phyloP scores from a whole-genome alignment of 192 early-diverging fungal genomes.

The Podila verticillata region DNA sequence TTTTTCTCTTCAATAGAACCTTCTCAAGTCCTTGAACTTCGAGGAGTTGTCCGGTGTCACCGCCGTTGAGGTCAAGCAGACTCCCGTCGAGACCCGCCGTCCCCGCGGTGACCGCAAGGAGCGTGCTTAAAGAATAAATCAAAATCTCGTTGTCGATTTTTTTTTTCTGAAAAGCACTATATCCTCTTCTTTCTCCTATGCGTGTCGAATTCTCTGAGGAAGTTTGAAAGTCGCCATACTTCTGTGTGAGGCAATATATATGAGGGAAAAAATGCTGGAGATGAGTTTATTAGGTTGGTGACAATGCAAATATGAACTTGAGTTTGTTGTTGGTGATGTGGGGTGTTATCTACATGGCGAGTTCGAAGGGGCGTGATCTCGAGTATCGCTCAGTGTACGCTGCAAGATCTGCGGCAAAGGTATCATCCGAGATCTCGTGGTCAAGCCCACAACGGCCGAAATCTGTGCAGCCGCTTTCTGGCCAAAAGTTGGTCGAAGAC shows the following conservation, averaged over 20 bases:
- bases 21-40: slow-evolving; percentile 97
- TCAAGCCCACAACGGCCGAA: not conserved
- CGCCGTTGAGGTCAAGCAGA: slow-evolving; percentile 65
- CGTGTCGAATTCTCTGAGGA: too few relatives aligned
- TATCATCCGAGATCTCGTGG: not conserved
- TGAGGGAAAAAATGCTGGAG: too few relatives aligned
- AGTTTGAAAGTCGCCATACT: too few relatives aligned
- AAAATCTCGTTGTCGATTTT: slow-evolving; percentile 15
- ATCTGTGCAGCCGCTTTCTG: not conserved
- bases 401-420: slow-evolving; percentile 15
- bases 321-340: too few relatives aligned
- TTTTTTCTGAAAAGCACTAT: not conserved
- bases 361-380: too few relatives aligned
- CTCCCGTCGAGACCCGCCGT: slow-evolving; percentile 48
- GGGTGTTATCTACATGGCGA: too few relatives aligned
- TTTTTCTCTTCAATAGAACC: slow-evolving; percentile 62
- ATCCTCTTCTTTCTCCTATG: too few relatives aligned
- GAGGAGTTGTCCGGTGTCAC: slow-evolving; percentile 90
- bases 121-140: slow-evolving; percentile 50
- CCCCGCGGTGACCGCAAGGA: slow-evolving; percentile 47
- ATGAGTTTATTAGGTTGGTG: too few relatives aligned
- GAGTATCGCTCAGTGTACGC: slow-evolving; percentile 25
- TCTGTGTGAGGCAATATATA: too few relatives aligned
- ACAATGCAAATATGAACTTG: too few relatives aligned
- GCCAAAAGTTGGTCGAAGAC: not conserved